Evolutionary conservation across 345 rosid genomes (phyloP), one percentile per base, ranked within the genome.

Genomic region (Anacardium occidentale): DNA sequence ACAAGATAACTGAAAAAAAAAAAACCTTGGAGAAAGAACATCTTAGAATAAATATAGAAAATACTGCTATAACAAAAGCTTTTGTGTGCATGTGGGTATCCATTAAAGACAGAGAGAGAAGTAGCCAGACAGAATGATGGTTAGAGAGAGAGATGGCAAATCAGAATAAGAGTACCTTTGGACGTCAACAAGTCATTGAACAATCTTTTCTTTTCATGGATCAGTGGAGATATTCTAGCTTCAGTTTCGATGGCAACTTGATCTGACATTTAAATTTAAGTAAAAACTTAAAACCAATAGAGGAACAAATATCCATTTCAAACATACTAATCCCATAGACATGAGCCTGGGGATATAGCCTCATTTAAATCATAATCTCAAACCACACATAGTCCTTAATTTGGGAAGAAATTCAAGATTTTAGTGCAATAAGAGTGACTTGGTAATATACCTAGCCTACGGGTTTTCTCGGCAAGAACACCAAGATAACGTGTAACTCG

Each of bases 401-500:
- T 7, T 10, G 25, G 13, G 44, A 22, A 18, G 60, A 17, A 15
- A 18, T 64, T 25, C 20, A 15, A 22, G 70, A 42, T 50, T 40
- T 37, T 34, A 32, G n/a, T 18, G 15, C 24, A n/a, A 64, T 29
- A 62, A 4, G 47, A 56, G 10, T 52, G 71, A 70, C 26, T 54
- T 47, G 52, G 62, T 74, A 62, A 60, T 82, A 78, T 79, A 94
- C 98, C 99, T 75, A 89, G 81, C 74, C 90, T 90, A 80, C 86
- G 88, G 69, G 88, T 85, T 80, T 90, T 94, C 24, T 83, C 88
- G 20, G 98, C 98, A 64, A 94, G 89, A 77, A 86, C 99, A 74
- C 98, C 98, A 25, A 94, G 85, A 81, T 90, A 94, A 53, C 98
- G 96, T 34, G 98, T 90, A 68, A 94, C 92, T 74, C 99, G 87